Evolutionary conservation across 345 rosid genomes (phyloP), one percentile per base, ranked within the genome.

Genomic region (Brassica incana): DNA sequence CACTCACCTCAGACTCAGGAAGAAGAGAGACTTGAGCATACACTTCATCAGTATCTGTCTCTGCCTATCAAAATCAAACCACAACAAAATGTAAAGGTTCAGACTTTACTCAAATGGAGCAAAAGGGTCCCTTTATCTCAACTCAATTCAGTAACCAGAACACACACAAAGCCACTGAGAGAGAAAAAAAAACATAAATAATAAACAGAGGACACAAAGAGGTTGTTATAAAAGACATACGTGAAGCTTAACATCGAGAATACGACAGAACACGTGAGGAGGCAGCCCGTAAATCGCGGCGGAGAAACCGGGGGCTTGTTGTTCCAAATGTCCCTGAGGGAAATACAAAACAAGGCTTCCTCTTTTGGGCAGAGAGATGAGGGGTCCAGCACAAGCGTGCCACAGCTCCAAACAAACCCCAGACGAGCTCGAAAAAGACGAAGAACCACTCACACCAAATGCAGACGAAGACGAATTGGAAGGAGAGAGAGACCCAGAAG

Each of bases 311-410:
- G 93, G 82, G 80, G 89, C 85, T 68, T 87, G 97, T 82, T 95
- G 97, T 82, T 95, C 98, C 82, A 93, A 79, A 77, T 95, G 98
- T 12, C 99, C 99, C 81, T 93, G 99, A 52, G 93, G 99, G 75
- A 93, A 87, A 86, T 95, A 95, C 68, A 90, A 91, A 27, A 95
- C 97, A 64, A 85, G 75, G 83, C 88, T 83, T 45, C 98, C 97
- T 84, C 80, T 91, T 90, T 85, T 90, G 0, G 98, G 99, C 38
- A 95, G 86, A 60, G 97, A 91, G 69, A 90, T 88, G 0, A 93
- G 90, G 27, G 99, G 99, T 56, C 99, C 99, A n/a, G 98, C 98
- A 81, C 99, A 95, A 58, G 99, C 99, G 71, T 95, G 98, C 98
- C 97, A 95, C 15, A 95, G 91, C 89, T 95, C 98, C 81, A 92